Conservation (phyloP, 2,329 filamentous ascomycete species). For the Rhytidhysteron rufulum region DNA sequence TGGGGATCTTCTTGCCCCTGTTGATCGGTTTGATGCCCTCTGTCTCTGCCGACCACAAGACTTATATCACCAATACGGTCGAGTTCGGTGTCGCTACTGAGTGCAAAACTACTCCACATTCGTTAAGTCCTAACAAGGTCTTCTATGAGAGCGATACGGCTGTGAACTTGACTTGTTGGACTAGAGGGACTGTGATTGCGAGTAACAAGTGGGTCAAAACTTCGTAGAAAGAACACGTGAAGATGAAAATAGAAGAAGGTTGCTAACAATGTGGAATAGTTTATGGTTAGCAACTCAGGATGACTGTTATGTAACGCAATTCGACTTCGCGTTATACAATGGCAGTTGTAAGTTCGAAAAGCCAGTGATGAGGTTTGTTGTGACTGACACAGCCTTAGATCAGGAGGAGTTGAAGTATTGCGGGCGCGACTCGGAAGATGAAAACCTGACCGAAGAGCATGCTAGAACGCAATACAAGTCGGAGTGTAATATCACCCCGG, state of each 20-base stretch:
- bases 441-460: constrained; percentile 19
- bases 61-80: constrained; percentile 17
- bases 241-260: background rate
- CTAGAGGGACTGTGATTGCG: constrained; percentile 24
- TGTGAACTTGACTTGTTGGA: constrained; percentile 27
- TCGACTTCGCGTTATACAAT: constrained; percentile 21
- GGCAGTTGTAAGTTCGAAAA: constrained; percentile 17
- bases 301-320: constrained; percentile 28
- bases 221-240: background rate
- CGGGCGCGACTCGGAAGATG: constrained; percentile 19
- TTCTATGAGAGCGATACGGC: constrained; percentile 12
- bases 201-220: constrained; percentile 12
- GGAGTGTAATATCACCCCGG: constrained; percentile 23
- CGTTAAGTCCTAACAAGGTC: constrained; percentile 22
- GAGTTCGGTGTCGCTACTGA: constrained; percentile 21
- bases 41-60: constrained; percentile 7
- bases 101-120: constrained; percentile 29
- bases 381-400: constrained; percentile 11
- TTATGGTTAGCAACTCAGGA: constrained; percentile 26
- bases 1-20: constrained; percentile 1
- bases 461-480: constrained; percentile 24
- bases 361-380: no score
- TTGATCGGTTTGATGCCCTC: background rate
- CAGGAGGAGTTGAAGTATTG: constrained; percentile 22
- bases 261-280: constrained; percentile 3